Conservation (phyloP, 148 eudicot genomes). For the Silene latifolia region DNA sequence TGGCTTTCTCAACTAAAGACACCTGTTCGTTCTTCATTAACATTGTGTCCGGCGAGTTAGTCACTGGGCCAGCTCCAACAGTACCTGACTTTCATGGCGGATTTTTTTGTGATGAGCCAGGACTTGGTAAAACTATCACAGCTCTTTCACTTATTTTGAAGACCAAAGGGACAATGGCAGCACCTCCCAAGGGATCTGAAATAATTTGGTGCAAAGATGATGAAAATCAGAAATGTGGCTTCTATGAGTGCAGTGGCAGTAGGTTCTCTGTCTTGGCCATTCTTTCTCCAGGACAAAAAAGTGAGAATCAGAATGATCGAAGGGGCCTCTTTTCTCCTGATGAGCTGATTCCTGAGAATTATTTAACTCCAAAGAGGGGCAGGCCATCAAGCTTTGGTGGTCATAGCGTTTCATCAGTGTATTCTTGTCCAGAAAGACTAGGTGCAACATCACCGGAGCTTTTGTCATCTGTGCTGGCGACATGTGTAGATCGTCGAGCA, state of each 20-base stretch:
- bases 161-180: constrained; percentile 84
- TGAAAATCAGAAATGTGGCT: constrained; percentile 75
- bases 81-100: constrained; percentile 82
- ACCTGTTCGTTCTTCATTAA: constrained; percentile 60
- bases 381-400: constrained; percentile 16
- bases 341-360: constrained; percentile 38
- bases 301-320: constrained; percentile 41
- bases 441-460: constrained; percentile 25
- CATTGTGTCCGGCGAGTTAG: constrained; percentile 66
- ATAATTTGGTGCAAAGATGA: constrained; percentile 62
- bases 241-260: constrained; percentile 61
- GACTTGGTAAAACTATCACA: constrained; percentile 93
- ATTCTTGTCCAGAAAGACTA: too few relatives aligned
- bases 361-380: constrained; percentile 29
- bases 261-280: constrained; percentile 29
- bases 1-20: constrained; percentile 59
- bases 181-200: constrained; percentile 61
- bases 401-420: too few relatives aligned
- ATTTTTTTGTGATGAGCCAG: constrained; percentile 98
- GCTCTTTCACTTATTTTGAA: constrained; percentile 90
- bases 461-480: constrained; percentile 26
- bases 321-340: constrained; percentile 51
- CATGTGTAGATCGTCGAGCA: constrained; percentile 28
- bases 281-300: constrained; percentile 35
- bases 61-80: constrained; percentile 49